Evolutionary conservation across 2,329 filamentous ascomycete genomes (phyloP), one percentile per base, ranked within the genome.

Genomic region (Cladosporium sp.): DNA sequence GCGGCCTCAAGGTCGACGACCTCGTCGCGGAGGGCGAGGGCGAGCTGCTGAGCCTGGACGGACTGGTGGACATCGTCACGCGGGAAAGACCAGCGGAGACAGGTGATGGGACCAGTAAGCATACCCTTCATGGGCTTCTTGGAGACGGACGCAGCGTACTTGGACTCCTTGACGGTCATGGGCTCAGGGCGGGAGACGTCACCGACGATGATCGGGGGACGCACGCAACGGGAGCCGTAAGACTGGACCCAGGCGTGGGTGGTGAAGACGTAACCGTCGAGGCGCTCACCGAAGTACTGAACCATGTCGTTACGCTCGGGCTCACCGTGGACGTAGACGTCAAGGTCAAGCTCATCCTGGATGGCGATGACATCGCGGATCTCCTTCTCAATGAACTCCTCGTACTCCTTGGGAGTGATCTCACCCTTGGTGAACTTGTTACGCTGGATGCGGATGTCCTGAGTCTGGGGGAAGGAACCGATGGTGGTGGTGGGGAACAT

Each of bases 111-210:
- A 54, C 93, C 93, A 74, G 93, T 98, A 71, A 98, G 84, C 93
- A 98, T 98, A 73, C 93, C 93, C 88, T 98, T 98, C 93, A 98
- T 97, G 75, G 93, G 91, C 84, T 96, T 97, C 79, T 87, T 92
- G 72, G 91, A 92, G 73, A 96, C 83, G 51, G 86, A 91, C 57
- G 90, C 92, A 61, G 93, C 93, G 77, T 95, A 98, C 81, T 97
- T 95, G 75, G 88, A 95, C 83, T 98, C 93, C 86, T 98, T 98
- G 76, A 98, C 93, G 54, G 93, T 96, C 93, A 98, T 98, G 62
- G 93, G 87, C 62, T 84, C 85, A 59, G 93, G 93, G 63, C 93
- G 92, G 57, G 92, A 97, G 74, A 98, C 92, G 73, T 98, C 93
- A 76, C 93, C 93, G 64, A 97, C 93, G 66, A 98, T 88, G 76